Evolutionary conservation across 2,329 filamentous ascomycete genomes (phyloP).

Genomic region (Cercospora sp.): DNA sequence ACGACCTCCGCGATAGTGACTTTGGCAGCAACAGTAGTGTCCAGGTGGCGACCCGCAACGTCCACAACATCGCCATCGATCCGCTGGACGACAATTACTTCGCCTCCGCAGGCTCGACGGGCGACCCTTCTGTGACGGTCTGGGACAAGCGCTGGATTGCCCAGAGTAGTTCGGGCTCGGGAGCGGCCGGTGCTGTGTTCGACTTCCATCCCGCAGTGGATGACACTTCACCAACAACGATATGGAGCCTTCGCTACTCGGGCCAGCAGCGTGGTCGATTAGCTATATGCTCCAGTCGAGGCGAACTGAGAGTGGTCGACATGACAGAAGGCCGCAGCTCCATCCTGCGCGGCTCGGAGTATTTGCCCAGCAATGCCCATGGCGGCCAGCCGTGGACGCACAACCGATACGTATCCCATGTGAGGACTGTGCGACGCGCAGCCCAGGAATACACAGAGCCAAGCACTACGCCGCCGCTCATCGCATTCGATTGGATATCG

Average conservation of each 20-base stretch:
- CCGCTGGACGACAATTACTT: constrained; percentile 81
- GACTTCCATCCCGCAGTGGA: constrained; percentile 58
- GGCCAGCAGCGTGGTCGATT: constrained; percentile 59
- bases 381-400: constrained; percentile 43
- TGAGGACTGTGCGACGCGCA: constrained; percentile 46
- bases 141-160: constrained; percentile 68
- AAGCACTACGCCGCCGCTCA: constrained; percentile 51
- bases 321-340: constrained; percentile 31
- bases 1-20: constrained; percentile 63
- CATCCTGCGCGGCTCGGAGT: constrained; percentile 23
- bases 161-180: constrained; percentile 49
- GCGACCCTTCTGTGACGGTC: constrained; percentile 71
- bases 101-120: constrained; percentile 70
- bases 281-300: constrained; percentile 59
- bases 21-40: constrained; percentile 34
- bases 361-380: constrained; percentile 30
- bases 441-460: constrained; percentile 48
- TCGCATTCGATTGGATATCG: constrained; percentile 63
- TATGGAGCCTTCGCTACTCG: constrained; percentile 64
- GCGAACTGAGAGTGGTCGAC: constrained; percentile 54
- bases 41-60: constrained; percentile 57
- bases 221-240: constrained; percentile 50
- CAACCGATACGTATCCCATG: constrained; percentile 48
- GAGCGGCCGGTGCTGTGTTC: constrained; percentile 57
- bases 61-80: constrained; percentile 72